Percentiles rank a stretch among this genome's conserved stretches.
These are phyloP conservation scores for Endothia cerciana DNA, from an alignment of 2,329 filamentous ascomycete genomes.

Conservation along the genomic window DNA sequence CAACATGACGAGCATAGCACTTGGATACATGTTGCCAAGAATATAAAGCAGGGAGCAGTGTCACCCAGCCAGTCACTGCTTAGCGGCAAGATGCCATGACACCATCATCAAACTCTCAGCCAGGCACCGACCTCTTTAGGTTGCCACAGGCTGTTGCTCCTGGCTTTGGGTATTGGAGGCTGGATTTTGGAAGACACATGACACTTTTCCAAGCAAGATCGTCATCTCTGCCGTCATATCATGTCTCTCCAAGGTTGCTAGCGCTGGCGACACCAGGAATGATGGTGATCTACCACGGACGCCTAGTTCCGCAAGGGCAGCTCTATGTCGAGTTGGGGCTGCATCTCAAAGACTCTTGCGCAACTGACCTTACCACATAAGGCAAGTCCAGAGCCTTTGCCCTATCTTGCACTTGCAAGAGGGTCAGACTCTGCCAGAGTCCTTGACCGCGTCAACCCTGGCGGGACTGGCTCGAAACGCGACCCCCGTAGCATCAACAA, in stretches of 20 bases:
- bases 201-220: not conserved
- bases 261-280: not conserved
- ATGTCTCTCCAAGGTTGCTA: not conserved
- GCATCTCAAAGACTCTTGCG: too few relatives aligned
- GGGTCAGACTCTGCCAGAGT: not conserved
- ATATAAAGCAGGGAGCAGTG: not conserved
- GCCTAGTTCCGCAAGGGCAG: not conserved
- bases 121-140: not conserved
- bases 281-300: not conserved
- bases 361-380: too few relatives aligned
- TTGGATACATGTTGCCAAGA: not conserved
- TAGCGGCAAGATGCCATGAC: not conserved
- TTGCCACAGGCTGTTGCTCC: not conserved
- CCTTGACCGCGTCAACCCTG: not conserved
- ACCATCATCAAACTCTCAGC: not conserved
- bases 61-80: not conserved
- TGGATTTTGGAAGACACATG: not conserved
- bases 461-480: not conserved
- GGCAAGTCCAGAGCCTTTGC: too few relatives aligned
- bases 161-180: not conserved
- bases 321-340: not conserved
- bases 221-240: not conserved
- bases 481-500: not conserved
- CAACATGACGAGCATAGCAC: not conserved
- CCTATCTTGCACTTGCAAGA: too few relatives aligned